Evolutionary conservation across 768 basidiomycete genomes (phyloP).

Genomic region (Leccinum fibrillosum): DNA sequence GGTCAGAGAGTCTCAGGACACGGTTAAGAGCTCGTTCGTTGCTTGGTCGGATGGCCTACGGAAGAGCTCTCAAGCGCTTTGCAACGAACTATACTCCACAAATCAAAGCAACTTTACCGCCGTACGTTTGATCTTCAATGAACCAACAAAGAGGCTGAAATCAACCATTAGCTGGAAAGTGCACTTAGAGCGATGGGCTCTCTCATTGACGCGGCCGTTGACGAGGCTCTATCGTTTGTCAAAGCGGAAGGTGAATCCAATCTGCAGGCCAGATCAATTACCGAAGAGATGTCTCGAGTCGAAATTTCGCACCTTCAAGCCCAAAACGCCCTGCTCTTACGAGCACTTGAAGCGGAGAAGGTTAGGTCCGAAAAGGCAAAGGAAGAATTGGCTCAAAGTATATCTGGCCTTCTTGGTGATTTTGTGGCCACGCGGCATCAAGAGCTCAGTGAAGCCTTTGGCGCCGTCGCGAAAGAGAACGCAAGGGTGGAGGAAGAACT

Average conservation of each 20-base stretch:
- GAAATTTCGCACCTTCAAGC: conserved; percentile 62
- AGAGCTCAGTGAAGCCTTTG: conserved; percentile 57
- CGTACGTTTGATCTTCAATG: conserved; percentile 29
- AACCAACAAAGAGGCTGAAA: conserved; percentile 2
- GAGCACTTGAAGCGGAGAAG: conserved; percentile 65
- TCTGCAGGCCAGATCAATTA: conserved; percentile 46
- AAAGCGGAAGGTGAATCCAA: conserved; percentile 51
- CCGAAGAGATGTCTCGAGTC: conserved; percentile 42
- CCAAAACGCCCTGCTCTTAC: conserved; percentile 65
- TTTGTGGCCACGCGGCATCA: conserved; percentile 69
- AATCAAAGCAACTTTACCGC: conserved; percentile 44
- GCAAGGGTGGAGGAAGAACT: conserved; percentile 50
- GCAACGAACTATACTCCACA: conserved; percentile 42
- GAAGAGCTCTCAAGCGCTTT: conserved; percentile 45
- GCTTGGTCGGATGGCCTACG: conserved; percentile 57
- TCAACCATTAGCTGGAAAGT: conserved; percentile 44
- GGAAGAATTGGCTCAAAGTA: conserved; percentile 69
- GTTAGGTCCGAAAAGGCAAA: conserved; percentile 63
- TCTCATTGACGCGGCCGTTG: conserved; percentile 57
- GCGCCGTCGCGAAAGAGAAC: conserved; percentile 53
- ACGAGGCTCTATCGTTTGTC: conserved; percentile 56
- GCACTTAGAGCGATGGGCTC: conserved; percentile 56
- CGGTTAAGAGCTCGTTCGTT: conserved; percentile 48
- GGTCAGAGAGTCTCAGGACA: conserved; percentile 51
- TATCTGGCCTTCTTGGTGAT: conserved; percentile 68